Conservation (phyloP, 2,329 filamentous ascomycete genomes). For the Cadophora malorum region DNA sequence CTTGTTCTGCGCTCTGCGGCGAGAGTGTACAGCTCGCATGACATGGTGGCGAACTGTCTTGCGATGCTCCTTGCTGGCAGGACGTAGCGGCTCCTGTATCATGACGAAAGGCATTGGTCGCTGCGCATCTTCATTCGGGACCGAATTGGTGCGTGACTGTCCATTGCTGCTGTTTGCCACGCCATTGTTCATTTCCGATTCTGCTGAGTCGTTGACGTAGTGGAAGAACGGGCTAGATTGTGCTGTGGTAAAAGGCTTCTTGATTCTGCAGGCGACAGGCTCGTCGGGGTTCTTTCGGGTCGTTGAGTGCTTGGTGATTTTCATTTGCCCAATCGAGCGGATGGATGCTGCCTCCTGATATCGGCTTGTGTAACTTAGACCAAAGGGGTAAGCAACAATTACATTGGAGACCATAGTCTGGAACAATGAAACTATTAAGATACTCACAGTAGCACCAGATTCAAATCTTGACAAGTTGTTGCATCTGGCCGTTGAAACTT, state of each 20-base stretch:
- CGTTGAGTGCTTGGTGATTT: neutral
- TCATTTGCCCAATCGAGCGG: slow-evolving; percentile 12
- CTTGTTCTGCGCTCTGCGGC: slow-evolving; percentile 19
- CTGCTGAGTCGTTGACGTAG: neutral
- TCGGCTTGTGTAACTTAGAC: neutral
- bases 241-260: neutral
- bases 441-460: neutral
- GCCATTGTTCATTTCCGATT: neutral
- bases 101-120: slow-evolving; percentile 22
- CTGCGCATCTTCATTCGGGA: neutral
- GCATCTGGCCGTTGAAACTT: neutral
- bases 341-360: slow-evolving; percentile 8
- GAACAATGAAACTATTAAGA: neutral
- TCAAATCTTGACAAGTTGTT: neutral
- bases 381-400: slow-evolving; percentile 6
- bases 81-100: slow-evolving; percentile 21
- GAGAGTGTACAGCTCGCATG: slow-evolving; percentile 19
- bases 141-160: neutral
- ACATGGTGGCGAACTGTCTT: slow-evolving; percentile 27
- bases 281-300: neutral
- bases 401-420: neutral
- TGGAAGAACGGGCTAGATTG: neutral
- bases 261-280: neutral
- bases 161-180: too few species aligned
- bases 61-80: slow-evolving; percentile 18